These are phyloP conservation scores for Oryza meridionalis DNA, from an alignment of 176 grass and related monocot genomes.

Conservation along the genomic window DNA sequence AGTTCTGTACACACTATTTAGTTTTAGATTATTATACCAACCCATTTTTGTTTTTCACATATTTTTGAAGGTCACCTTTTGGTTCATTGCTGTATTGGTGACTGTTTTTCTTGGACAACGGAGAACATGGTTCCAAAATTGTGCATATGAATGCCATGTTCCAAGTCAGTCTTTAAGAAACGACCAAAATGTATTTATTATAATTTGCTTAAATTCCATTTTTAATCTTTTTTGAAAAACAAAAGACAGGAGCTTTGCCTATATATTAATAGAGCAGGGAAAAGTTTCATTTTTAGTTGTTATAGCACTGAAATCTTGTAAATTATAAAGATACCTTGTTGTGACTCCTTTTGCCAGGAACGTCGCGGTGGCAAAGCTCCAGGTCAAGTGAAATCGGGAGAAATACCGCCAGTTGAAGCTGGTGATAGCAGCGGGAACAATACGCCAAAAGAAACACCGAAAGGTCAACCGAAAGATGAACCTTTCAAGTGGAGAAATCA, in stretches of 20 bases:
- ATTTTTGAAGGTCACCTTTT: background rate
- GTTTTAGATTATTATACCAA: background rate
- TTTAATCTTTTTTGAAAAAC: too few species aligned
- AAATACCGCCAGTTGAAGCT: slow-evolving; percentile 48
- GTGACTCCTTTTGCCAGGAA: slow-evolving; percentile 48
- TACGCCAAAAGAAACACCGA: slow-evolving; percentile 46
- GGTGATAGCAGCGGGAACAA: slow-evolving; percentile 63
- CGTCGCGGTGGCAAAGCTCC: slow-evolving; percentile 65
- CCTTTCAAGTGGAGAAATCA: slow-evolving; percentile 65
- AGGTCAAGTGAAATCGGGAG: slow-evolving; percentile 49
- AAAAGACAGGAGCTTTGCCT: too few species aligned
- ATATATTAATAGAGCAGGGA: too few species aligned
- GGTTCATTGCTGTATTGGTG: background rate
- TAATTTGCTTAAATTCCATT: slow-evolving; percentile 9
- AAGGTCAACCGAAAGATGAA: slow-evolving; percentile 40
- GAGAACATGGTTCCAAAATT: background rate
- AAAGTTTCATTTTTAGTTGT: background rate
- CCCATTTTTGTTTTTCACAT: background rate
- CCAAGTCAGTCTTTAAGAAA: background rate
- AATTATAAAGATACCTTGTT: slow-evolving; percentile 1
- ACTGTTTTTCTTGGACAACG: background rate
- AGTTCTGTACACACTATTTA: slow-evolving; percentile 3
- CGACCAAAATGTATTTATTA: background rate
- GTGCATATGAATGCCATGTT: background rate
- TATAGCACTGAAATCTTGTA: background rate